Evolutionary conservation across 2,329 filamentous ascomycete species (phyloP).

Genomic region (Cordyceps cateniannulata): DNA sequence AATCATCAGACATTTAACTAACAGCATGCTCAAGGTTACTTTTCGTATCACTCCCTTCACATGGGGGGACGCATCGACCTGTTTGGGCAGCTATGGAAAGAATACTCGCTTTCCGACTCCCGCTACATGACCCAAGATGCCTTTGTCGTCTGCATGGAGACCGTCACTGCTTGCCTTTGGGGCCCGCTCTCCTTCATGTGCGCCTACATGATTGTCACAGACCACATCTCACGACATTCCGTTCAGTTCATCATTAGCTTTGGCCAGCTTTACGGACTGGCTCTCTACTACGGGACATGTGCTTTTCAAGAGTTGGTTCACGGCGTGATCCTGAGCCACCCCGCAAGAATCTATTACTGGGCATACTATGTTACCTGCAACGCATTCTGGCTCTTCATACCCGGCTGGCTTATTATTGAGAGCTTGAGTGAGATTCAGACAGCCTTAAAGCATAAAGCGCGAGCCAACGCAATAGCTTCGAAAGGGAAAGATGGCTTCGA

Average conservation of each 20-base stretch:
- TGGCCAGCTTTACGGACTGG: conserved; percentile 38
- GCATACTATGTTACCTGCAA: conserved; percentile 39
- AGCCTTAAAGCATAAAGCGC: conserved; percentile 9
- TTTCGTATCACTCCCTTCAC: conserved; percentile 28
- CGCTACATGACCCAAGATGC: conserved; percentile 38
- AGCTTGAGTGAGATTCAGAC: conserved; percentile 13
- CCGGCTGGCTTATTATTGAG: conserved; percentile 20
- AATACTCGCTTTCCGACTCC: conserved; percentile 42
- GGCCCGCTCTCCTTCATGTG: conserved; percentile 38
- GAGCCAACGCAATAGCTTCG: too few relatives aligned
- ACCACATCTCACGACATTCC: conserved; percentile 33
- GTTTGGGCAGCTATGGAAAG: conserved; percentile 42
- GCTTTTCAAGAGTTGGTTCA: conserved; percentile 27
- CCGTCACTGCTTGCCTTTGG: conserved; percentile 38
- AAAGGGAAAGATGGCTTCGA: too few relatives aligned
- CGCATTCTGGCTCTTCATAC: conserved; percentile 39
- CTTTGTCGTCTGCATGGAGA: conserved; percentile 41
- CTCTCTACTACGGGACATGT: conserved; percentile 37
- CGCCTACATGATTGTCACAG: conserved; percentile 30
- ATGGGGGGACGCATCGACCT: conserved; percentile 28
- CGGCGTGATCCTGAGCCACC: conserved; percentile 31
- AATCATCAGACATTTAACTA: neutral
- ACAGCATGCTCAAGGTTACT: conserved; percentile 30
- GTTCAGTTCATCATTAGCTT: conserved; percentile 31
- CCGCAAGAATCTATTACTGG: conserved; percentile 38